These are phyloP conservation scores for Tetracladium marchalianum DNA, from an alignment of 495 filamentous ascomycete genomes.

Conservation along the genomic window DNA sequence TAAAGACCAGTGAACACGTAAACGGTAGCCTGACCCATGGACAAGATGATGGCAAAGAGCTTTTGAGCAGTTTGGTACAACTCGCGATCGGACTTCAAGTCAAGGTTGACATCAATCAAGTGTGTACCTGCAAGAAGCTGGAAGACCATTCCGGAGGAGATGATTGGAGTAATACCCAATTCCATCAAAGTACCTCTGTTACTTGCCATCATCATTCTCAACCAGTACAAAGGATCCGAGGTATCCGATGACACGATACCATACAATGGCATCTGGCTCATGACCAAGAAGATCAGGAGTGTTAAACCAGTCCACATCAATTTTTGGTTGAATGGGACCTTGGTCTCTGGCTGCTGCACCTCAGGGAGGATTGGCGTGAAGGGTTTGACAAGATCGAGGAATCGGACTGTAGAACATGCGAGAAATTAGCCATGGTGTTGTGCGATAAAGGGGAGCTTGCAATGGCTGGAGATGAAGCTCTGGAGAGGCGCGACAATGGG, in stretches of 20 bases:
- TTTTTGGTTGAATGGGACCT: slow-evolving; percentile 97
- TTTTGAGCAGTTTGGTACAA: slow-evolving; percentile 99
- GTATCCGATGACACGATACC: slow-evolving; percentile 95
- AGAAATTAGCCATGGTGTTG: slow-evolving; percentile 16
- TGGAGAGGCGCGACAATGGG: neutral
- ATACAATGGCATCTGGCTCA: slow-evolving; percentile 99
- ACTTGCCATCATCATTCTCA: slow-evolving; percentile 99
- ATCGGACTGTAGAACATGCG: slow-evolving; percentile 61
- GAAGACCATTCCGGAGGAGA: slow-evolving; percentile 99
- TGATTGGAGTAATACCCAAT: slow-evolving; percentile 96
- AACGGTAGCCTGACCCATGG: slow-evolving; percentile 92
- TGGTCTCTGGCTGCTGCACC: slow-evolving; percentile 93
- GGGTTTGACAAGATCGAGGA: slow-evolving; percentile 98
- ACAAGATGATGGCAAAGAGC: slow-evolving; percentile 96
- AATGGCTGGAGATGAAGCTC: slow-evolving; percentile 9
- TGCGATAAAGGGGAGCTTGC: neutral
- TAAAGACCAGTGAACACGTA: slow-evolving; percentile 98
- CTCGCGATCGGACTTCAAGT: slow-evolving; percentile 98
- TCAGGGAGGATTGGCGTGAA: slow-evolving; percentile 98
- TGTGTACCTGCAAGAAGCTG: slow-evolving; percentile 99
- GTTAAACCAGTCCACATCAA: slow-evolving; percentile 99
- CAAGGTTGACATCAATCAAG: slow-evolving; percentile 98
- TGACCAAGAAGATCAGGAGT: slow-evolving; percentile 96
- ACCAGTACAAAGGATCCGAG: slow-evolving; percentile 97
- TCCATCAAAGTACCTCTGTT: slow-evolving; percentile 99